Evolutionary conservation across 1,139 yeast species (phyloP).

Genomic region (Yamadazyma kanchanaburiensis): DNA sequence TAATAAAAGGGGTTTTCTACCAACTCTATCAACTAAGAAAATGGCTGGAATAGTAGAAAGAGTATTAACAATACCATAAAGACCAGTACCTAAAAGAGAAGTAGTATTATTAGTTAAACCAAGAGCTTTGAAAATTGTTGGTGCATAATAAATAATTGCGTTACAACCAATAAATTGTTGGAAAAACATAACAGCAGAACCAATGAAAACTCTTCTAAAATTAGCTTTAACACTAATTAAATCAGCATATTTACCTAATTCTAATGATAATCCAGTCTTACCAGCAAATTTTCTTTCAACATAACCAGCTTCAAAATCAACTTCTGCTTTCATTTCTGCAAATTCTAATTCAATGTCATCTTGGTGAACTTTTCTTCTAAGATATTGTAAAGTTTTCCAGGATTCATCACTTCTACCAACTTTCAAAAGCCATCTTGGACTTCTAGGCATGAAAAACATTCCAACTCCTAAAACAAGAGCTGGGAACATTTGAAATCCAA

Average conservation of each 20-base stretch:
- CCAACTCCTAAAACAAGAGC: slow-evolving; percentile 17
- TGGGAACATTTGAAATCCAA: slow-evolving; percentile 23
- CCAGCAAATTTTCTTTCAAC: slow-evolving; percentile 12
- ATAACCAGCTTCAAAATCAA: slow-evolving; percentile 16
- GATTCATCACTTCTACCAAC: slow-evolving; percentile 16
- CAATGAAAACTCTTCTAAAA: slow-evolving; percentile 51
- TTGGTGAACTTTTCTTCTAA: slow-evolving; percentile 11
- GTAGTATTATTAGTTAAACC: slow-evolving; percentile 16
- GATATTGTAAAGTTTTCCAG: slow-evolving; percentile 19
- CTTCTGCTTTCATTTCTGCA: slow-evolving; percentile 19
- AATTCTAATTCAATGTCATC: slow-evolving; percentile 16
- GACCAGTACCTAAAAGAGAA: slow-evolving; percentile 44
- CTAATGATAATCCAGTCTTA: slow-evolving; percentile 9
- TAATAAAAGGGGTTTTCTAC: slow-evolving; percentile 41
- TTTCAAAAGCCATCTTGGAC: slow-evolving; percentile 21
- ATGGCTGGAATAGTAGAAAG: slow-evolving; percentile 40
- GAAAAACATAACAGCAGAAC: slow-evolving; percentile 58
- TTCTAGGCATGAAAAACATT: slow-evolving; percentile 17
- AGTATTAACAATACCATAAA: slow-evolving; percentile 54
- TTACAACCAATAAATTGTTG: slow-evolving; percentile 74
- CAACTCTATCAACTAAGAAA: slow-evolving; percentile 38
- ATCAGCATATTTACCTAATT: slow-evolving; percentile 13
- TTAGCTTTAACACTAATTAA: slow-evolving; percentile 15
- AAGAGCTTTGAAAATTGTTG: slow-evolving; percentile 17
- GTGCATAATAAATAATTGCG: slow-evolving; percentile 69